phyloP scores from a whole-genome alignment of 2,329 filamentous ascomycete species.

The Fusarium sp. region DNA sequence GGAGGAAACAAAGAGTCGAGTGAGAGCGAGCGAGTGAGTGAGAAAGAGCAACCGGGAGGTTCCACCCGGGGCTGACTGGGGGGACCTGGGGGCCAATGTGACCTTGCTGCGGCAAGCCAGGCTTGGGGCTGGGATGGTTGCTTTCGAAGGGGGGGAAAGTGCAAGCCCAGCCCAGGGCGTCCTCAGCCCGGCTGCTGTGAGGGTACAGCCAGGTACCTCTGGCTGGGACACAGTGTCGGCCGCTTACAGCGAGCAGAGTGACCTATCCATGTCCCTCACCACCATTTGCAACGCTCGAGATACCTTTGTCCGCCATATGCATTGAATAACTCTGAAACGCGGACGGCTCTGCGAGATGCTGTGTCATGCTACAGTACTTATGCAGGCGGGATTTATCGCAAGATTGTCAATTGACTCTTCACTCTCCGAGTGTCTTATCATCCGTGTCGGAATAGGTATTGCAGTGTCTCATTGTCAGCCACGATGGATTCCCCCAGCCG shows the following conservation, averaged over 20 bases:
- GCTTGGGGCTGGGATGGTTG: constrained; percentile 31
- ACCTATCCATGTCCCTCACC: constrained; percentile 10
- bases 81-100: constrained; percentile 29
- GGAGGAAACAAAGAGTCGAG: constrained; percentile 39
- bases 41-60: neutral
- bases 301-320: neutral
- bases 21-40: constrained; percentile 5
- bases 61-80: constrained; percentile 5
- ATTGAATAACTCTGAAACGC: constrained; percentile 5
- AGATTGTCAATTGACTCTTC: neutral
- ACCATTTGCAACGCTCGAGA: neutral
- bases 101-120: constrained; percentile 37
- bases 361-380: constrained; percentile 4
- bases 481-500: too few species aligned
- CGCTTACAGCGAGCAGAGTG: constrained; percentile 16
- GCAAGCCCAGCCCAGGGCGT: constrained; percentile 32
- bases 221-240: constrained; percentile 24
- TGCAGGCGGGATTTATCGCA: too few species aligned
- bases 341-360: constrained; percentile 1
- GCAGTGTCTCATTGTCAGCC: too few species aligned
- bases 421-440: neutral
- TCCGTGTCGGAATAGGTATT: too few species aligned
- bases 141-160: constrained; percentile 1
- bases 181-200: constrained; percentile 28
- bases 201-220: constrained; percentile 23